Base-by-base conservation (phyloP, 192 early-diverging fungal genomes). In the Backusella luteola region DNA sequence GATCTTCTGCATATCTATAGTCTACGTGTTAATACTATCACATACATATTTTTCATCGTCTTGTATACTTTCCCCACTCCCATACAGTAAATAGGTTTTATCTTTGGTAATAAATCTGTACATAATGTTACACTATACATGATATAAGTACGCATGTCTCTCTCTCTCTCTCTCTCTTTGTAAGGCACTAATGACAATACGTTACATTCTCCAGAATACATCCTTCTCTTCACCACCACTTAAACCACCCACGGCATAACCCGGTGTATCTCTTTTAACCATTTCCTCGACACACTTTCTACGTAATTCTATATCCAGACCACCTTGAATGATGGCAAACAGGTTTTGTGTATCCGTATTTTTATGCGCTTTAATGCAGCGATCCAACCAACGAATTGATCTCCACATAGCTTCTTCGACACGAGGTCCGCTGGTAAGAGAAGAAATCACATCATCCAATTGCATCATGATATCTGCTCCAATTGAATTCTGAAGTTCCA, bases 391-490 rank as follows among this genome's bases (percentile, higher is more conserved):
- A 49, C 95, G 89, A 67, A 96, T 90, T 26, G 93, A 94, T 80
- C 95, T 87, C 87, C 88, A 89, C 95, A 96, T 96, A 46, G 95
- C 95, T 80, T 96, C 95, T 77, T 95, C 95, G 2, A 96, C 92
- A 69, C 95, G 87, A 15, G 91, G 87, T 4, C 95, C 93, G 12
- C 90, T 92, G 1, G 91, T 91, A 63, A 96, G 77, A 56, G 93
- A 94, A 3, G 93, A 94, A 3, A 96, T 92, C 3, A 96, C 95
- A 80, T 96, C 95, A 76, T 96, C 95, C 76, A 96, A 83, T 78
- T 96, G 95, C 95, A 96, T 96, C 88, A 96, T 94, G 23, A 96
- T 94, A 76, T 94, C 95, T 1, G 93, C 92, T 35, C 93, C 95
- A 77, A 95, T 94, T 8, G 91, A 87, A 83, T 96, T 96, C 77